Conservation (phyloP, 2,329 filamentous ascomycete genomes). For the Penicillium brevicompactum region DNA sequence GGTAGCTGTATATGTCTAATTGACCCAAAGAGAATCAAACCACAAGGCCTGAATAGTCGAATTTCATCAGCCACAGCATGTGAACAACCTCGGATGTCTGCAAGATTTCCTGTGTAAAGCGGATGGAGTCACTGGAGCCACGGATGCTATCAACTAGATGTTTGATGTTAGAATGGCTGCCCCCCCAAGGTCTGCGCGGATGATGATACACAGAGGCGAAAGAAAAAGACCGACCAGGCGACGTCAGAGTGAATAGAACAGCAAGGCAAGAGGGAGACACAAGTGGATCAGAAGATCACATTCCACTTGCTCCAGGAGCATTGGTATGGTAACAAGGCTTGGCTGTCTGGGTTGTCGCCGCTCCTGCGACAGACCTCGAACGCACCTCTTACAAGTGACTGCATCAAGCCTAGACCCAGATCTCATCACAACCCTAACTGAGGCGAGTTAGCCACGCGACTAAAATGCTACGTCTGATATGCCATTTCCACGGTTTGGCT, state of each 20-base stretch:
- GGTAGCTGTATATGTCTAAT: neutral
- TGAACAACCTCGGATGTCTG: neutral
- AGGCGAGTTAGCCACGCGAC: neutral
- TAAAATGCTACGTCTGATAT: conserved; percentile 16
- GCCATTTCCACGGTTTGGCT: conserved; percentile 22
- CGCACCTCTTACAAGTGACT: neutral
- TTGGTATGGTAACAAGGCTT: conserved; percentile 30
- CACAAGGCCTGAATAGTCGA: neutral
- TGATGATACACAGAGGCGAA: neutral
- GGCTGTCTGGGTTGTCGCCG: conserved; percentile 17
- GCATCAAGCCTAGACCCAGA: conserved; percentile 10
- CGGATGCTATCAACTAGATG: neutral
- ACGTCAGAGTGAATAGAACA: conserved; percentile 4
- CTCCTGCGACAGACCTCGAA: conserved; percentile 7
- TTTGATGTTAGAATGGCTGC: neutral
- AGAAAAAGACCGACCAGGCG: neutral
- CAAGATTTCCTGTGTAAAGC: neutral
- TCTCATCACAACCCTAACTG: neutral
- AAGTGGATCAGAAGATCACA: conserved; percentile 16
- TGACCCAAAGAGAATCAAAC: neutral
- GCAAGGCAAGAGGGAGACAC: conserved; percentile 1
- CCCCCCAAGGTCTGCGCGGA: neutral
- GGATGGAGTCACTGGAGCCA: neutral
- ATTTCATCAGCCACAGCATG: neutral
- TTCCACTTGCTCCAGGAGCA: conserved; percentile 22